Conservation (phyloP, 1,284 basidiomycete genomes). For the Ganoderma multipileum region DNA sequence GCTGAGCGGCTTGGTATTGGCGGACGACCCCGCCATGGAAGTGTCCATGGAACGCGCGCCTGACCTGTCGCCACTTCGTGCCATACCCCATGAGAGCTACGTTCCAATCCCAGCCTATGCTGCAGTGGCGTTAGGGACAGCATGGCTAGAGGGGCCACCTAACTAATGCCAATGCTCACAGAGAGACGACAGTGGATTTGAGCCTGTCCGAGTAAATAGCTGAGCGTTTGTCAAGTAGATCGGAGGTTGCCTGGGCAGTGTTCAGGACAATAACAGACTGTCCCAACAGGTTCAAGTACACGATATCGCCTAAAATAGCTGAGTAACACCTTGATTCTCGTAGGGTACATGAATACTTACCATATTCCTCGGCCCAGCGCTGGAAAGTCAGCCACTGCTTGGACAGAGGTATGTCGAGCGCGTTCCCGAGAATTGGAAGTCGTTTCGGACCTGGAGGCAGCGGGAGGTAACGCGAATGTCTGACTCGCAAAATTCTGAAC, state of each 20-base stretch:
- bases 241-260: slow-evolving; percentile 13
- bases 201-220: slow-evolving; percentile 40
- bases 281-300: slow-evolving; percentile 22
- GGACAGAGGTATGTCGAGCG: slow-evolving; percentile 19
- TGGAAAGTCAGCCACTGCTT: slow-evolving; percentile 24
- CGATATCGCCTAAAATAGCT: slow-evolving; percentile 19
- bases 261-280: slow-evolving; percentile 14
- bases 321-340: neutral
- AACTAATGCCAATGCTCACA: slow-evolving; percentile 8
- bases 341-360: neutral
- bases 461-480: neutral
- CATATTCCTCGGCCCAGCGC: slow-evolving; percentile 20
- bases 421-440: slow-evolving; percentile 24
- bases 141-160: too few relatives aligned
- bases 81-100: slow-evolving; percentile 32
- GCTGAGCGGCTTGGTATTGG: slow-evolving; percentile 16
- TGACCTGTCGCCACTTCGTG: slow-evolving; percentile 30
- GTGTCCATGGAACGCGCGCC: slow-evolving; percentile 30
- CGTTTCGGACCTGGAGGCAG: slow-evolving; percentile 25
- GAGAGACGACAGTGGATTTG: slow-evolving; percentile 17
- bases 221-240: slow-evolving; percentile 28
- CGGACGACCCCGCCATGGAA: slow-evolving; percentile 26
- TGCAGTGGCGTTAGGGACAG: neutral
- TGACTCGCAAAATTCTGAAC: neutral
- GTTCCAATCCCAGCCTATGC: slow-evolving; percentile 32